Conservation (phyloP, 495 filamentous ascomycete genomes). For the Penicillium lividum region DNA sequence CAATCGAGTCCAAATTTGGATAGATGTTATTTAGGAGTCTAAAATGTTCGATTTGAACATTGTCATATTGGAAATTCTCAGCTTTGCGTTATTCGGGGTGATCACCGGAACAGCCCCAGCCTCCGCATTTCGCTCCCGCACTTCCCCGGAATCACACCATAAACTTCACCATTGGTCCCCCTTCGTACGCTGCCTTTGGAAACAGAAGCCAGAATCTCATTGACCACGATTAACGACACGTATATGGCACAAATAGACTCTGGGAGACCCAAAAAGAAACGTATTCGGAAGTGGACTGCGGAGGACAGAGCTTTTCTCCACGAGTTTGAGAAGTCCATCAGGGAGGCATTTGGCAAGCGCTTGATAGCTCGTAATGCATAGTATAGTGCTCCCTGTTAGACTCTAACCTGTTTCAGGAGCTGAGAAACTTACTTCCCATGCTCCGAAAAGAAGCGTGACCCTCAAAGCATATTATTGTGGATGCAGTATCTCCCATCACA, state of each 20-base stretch:
- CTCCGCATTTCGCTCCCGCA: slow-evolving; percentile 18
- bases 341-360: slow-evolving; percentile 21
- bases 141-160: slow-evolving; percentile 16
- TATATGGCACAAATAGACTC: neutral
- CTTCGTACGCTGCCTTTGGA: neutral
- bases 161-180: neutral
- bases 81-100: neutral
- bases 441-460: slow-evolving; percentile 15
- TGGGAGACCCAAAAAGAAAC: slow-evolving; percentile 19
- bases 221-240: no score
- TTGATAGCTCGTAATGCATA: slow-evolving; percentile 8
- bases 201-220: neutral
- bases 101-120: neutral
- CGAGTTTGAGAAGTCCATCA: slow-evolving; percentile 22
- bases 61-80: neutral
- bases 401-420: slow-evolving; percentile 7
- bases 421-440: slow-evolving; percentile 16
- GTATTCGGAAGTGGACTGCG: slow-evolving; percentile 21
- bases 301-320: slow-evolving; percentile 21
- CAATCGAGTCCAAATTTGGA: no score
- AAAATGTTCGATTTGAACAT: neutral
- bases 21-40: no score
- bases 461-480: slow-evolving; percentile 23
- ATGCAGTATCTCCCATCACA: slow-evolving; percentile 22
- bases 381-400: neutral